Conservation (phyloP, 176 grass and related monocot species). For the Poa pratensis region DNA sequence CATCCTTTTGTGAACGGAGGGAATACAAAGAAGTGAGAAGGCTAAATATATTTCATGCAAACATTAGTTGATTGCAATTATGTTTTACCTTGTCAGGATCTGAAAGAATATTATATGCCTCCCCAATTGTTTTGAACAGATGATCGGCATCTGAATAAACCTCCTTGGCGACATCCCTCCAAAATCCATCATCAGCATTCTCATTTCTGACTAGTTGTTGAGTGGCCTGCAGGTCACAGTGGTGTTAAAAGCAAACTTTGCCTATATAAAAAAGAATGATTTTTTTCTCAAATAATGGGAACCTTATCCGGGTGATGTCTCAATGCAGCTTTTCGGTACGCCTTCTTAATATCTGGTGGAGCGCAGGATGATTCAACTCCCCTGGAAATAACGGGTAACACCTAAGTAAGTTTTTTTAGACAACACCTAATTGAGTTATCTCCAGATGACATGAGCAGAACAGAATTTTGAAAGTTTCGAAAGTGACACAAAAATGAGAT, state of each 20-base stretch:
- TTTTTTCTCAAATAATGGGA: neutral
- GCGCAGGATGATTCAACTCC: conserved; percentile 80
- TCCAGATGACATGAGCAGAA: conserved; percentile 37
- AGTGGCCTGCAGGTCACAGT: conserved; percentile 56
- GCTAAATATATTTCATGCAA: conserved; percentile 19
- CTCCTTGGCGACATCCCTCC: conserved; percentile 82
- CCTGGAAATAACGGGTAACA: conserved; percentile 51
- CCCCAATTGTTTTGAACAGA: conserved; percentile 93
- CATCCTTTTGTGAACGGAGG: no score
- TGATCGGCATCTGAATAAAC: conserved; percentile 87
- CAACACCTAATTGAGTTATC: conserved; percentile 31
- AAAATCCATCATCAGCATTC: conserved; percentile 73
- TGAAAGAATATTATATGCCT: conserved; percentile 95
- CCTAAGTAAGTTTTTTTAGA: conserved; percentile 16
- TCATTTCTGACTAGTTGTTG: conserved; percentile 85
- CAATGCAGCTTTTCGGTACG: conserved; percentile 93
- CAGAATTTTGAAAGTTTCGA: conserved; percentile 26
- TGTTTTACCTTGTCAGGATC: conserved; percentile 77
- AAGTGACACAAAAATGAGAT: conserved; percentile 3
- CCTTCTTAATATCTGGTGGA: conserved; percentile 86
- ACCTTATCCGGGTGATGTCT: conserved; percentile 98
- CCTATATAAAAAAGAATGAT: neutral
- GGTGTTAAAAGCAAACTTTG: conserved; percentile 41
- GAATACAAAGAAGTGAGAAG: neutral
- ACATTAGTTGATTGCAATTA: conserved; percentile 19